Base-by-base conservation (phyloP, 1,284 basidiomycete species). In the Cutaneotrichosporon sp. region DNA sequence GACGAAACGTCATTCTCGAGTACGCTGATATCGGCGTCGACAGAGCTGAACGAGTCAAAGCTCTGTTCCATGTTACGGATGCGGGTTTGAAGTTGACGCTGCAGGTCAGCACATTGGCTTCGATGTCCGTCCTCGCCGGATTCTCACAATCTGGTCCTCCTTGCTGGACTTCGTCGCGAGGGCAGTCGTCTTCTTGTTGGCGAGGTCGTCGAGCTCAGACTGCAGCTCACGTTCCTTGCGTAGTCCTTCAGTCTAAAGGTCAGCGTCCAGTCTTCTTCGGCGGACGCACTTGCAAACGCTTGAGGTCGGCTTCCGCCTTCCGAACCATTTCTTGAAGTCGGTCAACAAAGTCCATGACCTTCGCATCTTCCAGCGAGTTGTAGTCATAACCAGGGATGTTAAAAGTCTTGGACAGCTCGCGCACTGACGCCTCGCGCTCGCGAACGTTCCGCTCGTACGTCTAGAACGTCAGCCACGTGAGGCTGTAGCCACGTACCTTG, bases 391-490 rank as follows among this genome's bases (percentile, higher is more conserved):
- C 92, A 60, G 86, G 85, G 70, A 97, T 88, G 30, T 86, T 84
- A 69, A 90, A 84, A 65, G 86, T 86, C 52, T 86, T 82, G 55
- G 87, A 85, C 10, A 92, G 86, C 42, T 89, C 85, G 30, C 85
- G 86, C 63, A 97, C 89, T 34, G 89, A 81, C 10, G 84, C 82
- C 75, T 95, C 92, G 30, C 94, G 87, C 11, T 89, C 87, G 2
- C 79, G 75, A 38, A 94, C 80, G n/a, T 90, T 89, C 60, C 85
- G 82, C 65, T 89, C 86, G 78, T 96, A 90, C 9, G 86, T 85
- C 91, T 95, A 67, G 55, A 14, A 34, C 11, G 40, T 46, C 36
- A 50, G 56, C 56, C 13, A 65, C 56, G n/a, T 6, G 8, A 8
- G 21, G 3, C 9, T 16, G 4, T 36, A n/a, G 51, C 22, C 40